These are phyloP conservation scores for Fusarium denticulatum DNA, from an alignment of 2,329 filamentous ascomycete genomes.

Conservation along the genomic window DNA sequence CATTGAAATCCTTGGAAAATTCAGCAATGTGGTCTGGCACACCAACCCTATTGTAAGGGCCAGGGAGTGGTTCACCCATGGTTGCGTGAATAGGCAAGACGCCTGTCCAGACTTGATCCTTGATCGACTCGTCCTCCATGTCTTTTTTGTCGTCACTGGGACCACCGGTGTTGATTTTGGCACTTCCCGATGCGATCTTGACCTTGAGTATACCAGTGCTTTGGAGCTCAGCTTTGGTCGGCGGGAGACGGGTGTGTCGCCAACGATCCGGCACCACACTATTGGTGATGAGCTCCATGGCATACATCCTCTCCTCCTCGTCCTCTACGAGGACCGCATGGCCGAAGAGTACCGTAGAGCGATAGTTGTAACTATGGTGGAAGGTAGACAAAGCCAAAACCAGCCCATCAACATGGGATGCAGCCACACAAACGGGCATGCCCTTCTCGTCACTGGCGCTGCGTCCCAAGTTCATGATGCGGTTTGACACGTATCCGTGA, in stretches of 20 bases:
- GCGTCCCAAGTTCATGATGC: conserved; percentile 74
- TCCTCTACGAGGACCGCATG: conserved; percentile 74
- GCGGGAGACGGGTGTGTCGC: conserved; percentile 74
- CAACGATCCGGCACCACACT: conserved; percentile 76
- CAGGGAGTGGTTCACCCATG: conserved; percentile 71
- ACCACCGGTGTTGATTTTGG: conserved; percentile 75
- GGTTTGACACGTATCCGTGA: conserved; percentile 84
- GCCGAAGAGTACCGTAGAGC: conserved; percentile 81
- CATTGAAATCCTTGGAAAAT: conserved; percentile 53
- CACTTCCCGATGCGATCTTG: conserved; percentile 74
- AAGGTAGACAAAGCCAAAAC: conserved; percentile 83
- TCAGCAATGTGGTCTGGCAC: conserved; percentile 70
- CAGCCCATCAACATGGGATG: conserved; percentile 80
- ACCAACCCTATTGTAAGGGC: conserved; percentile 66
- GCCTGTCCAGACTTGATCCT: conserved; percentile 63
- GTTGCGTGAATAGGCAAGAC: conserved; percentile 70
- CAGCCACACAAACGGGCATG: conserved; percentile 76
- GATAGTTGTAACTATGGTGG: conserved; percentile 88
- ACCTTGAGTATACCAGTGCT: conserved; percentile 79
- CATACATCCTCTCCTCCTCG: conserved; percentile 76
- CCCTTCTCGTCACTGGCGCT: conserved; percentile 50
- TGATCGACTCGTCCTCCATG: conserved; percentile 53
- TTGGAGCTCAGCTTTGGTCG: conserved; percentile 77
- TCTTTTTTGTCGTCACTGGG: conserved; percentile 66
- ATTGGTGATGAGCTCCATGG: conserved; percentile 82